Evolutionary conservation across 257 asterid species (phyloP), one percentile per base, ranked within the genome.

Genomic region (Lycium ferocissimum): DNA sequence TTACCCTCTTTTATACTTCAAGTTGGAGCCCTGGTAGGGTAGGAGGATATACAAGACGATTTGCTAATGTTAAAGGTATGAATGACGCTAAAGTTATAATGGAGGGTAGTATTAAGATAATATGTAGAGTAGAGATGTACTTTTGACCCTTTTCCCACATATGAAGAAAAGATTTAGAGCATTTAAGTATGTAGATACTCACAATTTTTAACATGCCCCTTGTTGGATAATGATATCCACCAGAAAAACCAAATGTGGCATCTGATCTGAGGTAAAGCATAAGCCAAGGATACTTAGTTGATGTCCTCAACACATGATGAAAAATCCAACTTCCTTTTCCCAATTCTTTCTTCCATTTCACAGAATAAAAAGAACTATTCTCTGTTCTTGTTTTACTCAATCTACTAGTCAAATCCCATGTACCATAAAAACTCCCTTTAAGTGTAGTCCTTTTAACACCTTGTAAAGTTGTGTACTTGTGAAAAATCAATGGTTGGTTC

Each of bases 191-290:
- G 4, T 26, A 26, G 33, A 26, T 82, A 82, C 98, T 92, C 85
- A 95, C 97, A 57, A 84, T 91, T 87, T 93, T 94, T 26, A 89
- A 82, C 98, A 94, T 95, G 79, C 98, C 98, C 37, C 98, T 89
- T 3, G 96, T 88, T 84, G 94, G 88, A 88, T 94, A 94, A 79
- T 95, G 98, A 88, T 94, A 95, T 51, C 98, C 98, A 71, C 98
- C 98, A 14, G 98, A 95, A 59, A 92, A 89, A 56, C 98, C 98
- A 18, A 59, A 75, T 1, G 97, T 92, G 81, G 98, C 92, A 80
- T 94, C 98, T 62, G 98, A 90, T 86, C 98, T 89, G 1, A 95
- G 83, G 85, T 95, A 95, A 86, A 95, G 98, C 98, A 95, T 95
- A 85, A 95, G 87, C 98, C 98, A 94, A 5, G 98, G 98, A 66